Percentiles rank a stretch among this genome's conserved stretches.
Evolutionary conservation across 257 asterid species (phyloP).

Genomic region (Fraxinus americana): DNA sequence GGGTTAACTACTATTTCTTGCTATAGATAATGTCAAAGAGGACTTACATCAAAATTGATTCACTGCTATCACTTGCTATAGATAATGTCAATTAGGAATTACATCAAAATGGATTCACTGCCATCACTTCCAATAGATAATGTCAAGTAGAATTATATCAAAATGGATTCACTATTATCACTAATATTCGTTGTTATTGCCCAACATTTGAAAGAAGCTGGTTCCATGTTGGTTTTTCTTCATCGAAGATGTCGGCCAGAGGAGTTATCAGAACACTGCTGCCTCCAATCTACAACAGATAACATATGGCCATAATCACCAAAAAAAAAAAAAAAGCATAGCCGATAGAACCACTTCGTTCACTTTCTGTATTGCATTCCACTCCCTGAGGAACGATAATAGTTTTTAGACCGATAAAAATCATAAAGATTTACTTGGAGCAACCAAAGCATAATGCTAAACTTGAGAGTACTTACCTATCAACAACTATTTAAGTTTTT

Average conservation of each 20-base stretch:
- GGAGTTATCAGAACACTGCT: conserved; percentile 92
- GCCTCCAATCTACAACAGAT: conserved; percentile 78
- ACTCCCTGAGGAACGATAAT: conserved; percentile 33
- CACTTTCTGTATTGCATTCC: conserved; percentile 36
- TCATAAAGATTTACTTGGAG: conserved; percentile 12
- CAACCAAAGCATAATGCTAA: not conserved
- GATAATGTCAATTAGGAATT: too few species aligned
- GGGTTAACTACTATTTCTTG: too few species aligned
- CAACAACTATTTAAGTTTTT: not conserved
- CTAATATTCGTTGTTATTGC: too few species aligned
- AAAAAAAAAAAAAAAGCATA: not conserved
- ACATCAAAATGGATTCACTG: too few species aligned
- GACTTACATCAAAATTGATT: too few species aligned
- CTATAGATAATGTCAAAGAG: too few species aligned
- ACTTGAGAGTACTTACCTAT: conserved; percentile 8
- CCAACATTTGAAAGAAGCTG: conserved; percentile 55
- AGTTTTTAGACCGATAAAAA: conserved; percentile 11
- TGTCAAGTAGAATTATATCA: too few species aligned
- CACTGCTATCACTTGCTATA: too few species aligned
- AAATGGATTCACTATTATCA: too few species aligned
- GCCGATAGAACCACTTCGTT: conserved; percentile 29
- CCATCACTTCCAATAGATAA: too few species aligned
- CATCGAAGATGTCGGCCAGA: conserved; percentile 87
- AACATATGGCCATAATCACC: not conserved
- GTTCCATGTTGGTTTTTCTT: conserved; percentile 95